Percentiles rank a stretch among this genome's conserved stretches.
Evolutionary conservation across 2,329 filamentous ascomycete genomes (phyloP).

Genomic region (Penicillium rolfsii): DNA sequence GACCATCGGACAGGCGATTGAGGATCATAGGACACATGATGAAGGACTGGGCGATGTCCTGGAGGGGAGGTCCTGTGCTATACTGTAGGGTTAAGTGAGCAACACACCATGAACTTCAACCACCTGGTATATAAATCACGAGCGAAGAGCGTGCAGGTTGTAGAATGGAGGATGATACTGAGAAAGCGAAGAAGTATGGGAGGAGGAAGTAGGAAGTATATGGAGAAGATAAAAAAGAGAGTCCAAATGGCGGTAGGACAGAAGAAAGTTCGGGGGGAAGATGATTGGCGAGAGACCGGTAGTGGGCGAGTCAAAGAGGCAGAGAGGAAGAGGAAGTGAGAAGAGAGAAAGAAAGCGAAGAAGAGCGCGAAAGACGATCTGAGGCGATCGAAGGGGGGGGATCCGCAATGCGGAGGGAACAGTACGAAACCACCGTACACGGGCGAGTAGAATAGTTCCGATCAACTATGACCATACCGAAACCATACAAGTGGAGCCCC

Average conservation of each 20-base stretch:
- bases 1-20: constrained; percentile 45
- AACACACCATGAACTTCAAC: constrained; percentile 41
- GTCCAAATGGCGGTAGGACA: constrained; percentile 12
- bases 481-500: constrained; percentile 1
- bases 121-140: constrained; percentile 37
- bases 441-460: constrained; percentile 16
- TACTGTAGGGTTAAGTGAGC: constrained; percentile 46
- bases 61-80: constrained; percentile 33
- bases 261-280: constrained; percentile 17
- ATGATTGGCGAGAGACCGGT: constrained; percentile 12
- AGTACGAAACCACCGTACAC: constrained; percentile 18
- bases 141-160: constrained; percentile 20
- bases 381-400: constrained; percentile 27
- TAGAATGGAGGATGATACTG: constrained; percentile 11
- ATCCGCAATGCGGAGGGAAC: constrained; percentile 34
- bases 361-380: constrained; percentile 24
- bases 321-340: neutral
- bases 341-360: constrained; percentile 23
- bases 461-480: constrained; percentile 22
- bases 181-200: neutral
- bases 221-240: constrained; percentile 16
- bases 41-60: constrained; percentile 5
- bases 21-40: constrained; percentile 46
- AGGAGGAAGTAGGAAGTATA: constrained; percentile 12
- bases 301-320: neutral